Percentiles rank a stretch among this genome's conserved stretches.
Conservation (phyloP, 495 filamentous ascomycete genomes). For the Pseudotulostoma volvatum region DNA sequence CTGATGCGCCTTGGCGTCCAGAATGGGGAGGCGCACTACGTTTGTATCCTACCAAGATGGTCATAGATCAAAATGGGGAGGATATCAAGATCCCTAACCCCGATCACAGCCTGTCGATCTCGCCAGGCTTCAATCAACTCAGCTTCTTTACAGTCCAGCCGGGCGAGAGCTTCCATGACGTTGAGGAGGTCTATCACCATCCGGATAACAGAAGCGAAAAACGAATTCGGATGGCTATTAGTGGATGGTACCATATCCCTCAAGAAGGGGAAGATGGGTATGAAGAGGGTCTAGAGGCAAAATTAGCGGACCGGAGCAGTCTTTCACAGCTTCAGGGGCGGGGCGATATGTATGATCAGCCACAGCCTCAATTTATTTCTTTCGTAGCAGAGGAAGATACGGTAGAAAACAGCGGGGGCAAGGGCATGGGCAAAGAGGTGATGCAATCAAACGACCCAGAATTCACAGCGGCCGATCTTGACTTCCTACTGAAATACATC, state of each 20-base stretch:
- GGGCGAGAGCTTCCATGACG: constrained; percentile 94
- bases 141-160: constrained; percentile 97
- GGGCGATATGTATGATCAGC: constrained; percentile 70
- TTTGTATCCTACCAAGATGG: constrained; percentile 63
- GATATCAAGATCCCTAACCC: constrained; percentile 60
- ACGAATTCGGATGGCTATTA: constrained; percentile 89
- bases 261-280: constrained; percentile 92
- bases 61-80: constrained; percentile 45
- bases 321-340: constrained; percentile 84
- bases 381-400: constrained; percentile 15
- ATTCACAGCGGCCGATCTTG: constrained; percentile 59
- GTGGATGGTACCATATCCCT: constrained; percentile 98
- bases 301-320: constrained; percentile 72
- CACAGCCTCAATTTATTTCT: constrained; percentile 41
- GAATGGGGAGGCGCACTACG: constrained; percentile 91
- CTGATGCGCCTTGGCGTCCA: constrained; percentile 75
- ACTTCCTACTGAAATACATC: constrained; percentile 79
- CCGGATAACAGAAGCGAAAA: constrained; percentile 43
- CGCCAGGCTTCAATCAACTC: constrained; percentile 91
- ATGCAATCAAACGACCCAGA: constrained; percentile 25
- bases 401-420: constrained; percentile 16
- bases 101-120: constrained; percentile 59
- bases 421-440: constrained; percentile 30
- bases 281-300: constrained; percentile 73
- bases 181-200: constrained; percentile 86